Base-by-base conservation (phyloP, 2,329 filamentous ascomycete species). In the Dactylellina parvicollis region DNA sequence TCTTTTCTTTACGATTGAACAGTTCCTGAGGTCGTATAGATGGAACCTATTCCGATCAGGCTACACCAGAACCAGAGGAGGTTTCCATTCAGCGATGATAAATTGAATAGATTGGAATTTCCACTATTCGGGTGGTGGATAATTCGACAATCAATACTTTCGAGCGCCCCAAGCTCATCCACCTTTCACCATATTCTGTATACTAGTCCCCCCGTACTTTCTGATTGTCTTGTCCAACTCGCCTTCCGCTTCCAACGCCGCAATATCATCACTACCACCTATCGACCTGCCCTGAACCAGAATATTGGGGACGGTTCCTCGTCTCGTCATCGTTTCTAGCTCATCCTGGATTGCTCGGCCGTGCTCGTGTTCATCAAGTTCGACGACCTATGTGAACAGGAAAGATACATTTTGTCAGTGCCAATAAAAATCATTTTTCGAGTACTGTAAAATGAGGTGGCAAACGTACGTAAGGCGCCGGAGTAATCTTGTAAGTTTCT, bases 221-320 rank as follows among this genome's bases (percentile, higher is more conserved):
- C 87, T 87, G 75, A 98, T 85, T 80, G 88, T 95, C 64, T 86
- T 85, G 5, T 88, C 85, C 74, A 98, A 83, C 66, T 86, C 86
- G 75, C 89, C 88, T 30, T 85, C 84, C 26, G 83, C 81, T 79
- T 93, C 88, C 73, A 98, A 83, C 24, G 86, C 88, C 52, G 87
- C 86, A 65, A 99, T 86, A 73, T 97, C 92, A 79, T 98, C 94
- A 54, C 92, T 88, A 20, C 95, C 95, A 49, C 95, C 95, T 74
- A 98, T 92, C 81, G 90, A 95, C 80, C 89, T 88, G 47, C 92
- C 92, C 78, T 92, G 91, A 78, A 99, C 85, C 77, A 99, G 85
- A 34, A 98, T 86, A 79, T 99, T 99, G 14, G 95, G 95, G 0
- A 99, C 95, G 0, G 95, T 99, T 71, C 84, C 85, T 54, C 94